Conservation (phyloP, 208 protist genomes). For the Crithidia fasciculata region DNA sequence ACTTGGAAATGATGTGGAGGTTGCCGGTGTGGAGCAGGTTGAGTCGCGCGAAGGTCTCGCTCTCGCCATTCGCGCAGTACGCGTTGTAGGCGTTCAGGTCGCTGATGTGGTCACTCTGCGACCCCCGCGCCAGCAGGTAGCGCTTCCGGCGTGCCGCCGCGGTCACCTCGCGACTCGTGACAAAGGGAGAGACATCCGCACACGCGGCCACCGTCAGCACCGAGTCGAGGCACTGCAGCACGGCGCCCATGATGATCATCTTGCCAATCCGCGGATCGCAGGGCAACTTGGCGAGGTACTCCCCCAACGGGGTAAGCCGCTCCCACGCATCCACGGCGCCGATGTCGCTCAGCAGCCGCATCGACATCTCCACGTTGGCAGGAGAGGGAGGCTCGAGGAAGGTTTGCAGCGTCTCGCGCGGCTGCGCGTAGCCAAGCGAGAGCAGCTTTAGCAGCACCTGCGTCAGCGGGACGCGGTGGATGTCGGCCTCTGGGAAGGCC, state of each 20-base stretch:
- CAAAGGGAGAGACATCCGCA: slow-evolving; percentile 72
- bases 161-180: slow-evolving; percentile 47
- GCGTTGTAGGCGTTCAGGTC: slow-evolving; percentile 89
- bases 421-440: slow-evolving; percentile 64
- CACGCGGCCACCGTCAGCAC: slow-evolving; percentile 94
- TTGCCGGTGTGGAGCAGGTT: slow-evolving; percentile 65
- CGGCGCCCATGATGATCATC: slow-evolving; percentile 93
- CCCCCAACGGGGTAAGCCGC: slow-evolving; percentile 86
- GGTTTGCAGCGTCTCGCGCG: slow-evolving; percentile 71
- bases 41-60: slow-evolving; percentile 46
- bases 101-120: slow-evolving; percentile 85
- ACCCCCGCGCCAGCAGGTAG: slow-evolving; percentile 58
- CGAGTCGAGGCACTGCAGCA: slow-evolving; percentile 94
- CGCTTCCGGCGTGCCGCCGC: slow-evolving; percentile 56
- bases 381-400: slow-evolving; percentile 80
- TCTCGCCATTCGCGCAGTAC: slow-evolving; percentile 55
- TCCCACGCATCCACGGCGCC: slow-evolving; percentile 60
- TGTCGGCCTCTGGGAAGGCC: slow-evolving; percentile 90
- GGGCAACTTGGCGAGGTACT: slow-evolving; percentile 85
- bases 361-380: slow-evolving; percentile 65
- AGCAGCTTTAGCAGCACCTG: slow-evolving; percentile 91
- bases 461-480: slow-evolving; percentile 94
- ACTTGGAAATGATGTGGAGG: slow-evolving; percentile 77
- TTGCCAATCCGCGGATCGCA: slow-evolving; percentile 91
- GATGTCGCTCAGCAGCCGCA: slow-evolving; percentile 64